These are phyloP conservation scores for Actinomucor elegans DNA, from an alignment of 371 early-diverging fungal genomes.

Conservation along the genomic window DNA sequence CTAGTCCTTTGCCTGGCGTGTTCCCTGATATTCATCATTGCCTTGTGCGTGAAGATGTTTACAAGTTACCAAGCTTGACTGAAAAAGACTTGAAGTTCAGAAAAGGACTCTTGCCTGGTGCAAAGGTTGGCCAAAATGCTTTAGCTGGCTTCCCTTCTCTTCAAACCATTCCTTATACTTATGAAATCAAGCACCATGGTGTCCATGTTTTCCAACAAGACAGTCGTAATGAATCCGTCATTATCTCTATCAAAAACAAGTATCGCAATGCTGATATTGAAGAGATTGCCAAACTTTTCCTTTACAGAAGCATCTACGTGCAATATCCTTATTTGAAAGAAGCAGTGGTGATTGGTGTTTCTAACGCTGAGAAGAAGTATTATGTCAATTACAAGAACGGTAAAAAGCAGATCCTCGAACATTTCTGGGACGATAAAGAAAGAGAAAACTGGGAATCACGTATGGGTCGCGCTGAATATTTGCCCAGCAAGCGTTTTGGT, in stretches of 20 bases:
- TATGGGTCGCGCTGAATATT: slow-evolving; percentile 58
- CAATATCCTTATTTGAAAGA: slow-evolving; percentile 90
- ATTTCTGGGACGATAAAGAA: slow-evolving; percentile 51
- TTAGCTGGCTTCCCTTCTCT: slow-evolving; percentile 94
- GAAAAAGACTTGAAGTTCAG: slow-evolving; percentile 41
- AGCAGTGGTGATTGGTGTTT: slow-evolving; percentile 73
- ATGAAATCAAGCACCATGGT: slow-evolving; percentile 68
- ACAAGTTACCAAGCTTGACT: slow-evolving; percentile 48
- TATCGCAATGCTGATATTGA: slow-evolving; percentile 50
- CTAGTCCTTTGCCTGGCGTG: slow-evolving; percentile 68
- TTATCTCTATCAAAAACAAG: slow-evolving; percentile 62
- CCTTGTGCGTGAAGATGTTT: slow-evolving; percentile 46
- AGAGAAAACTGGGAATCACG: slow-evolving; percentile 53
- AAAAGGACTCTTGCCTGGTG: slow-evolving; percentile 70
- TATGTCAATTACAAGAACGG: slow-evolving; percentile 48
- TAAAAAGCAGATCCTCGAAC: slow-evolving; percentile 42
- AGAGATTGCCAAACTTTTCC: slow-evolving; percentile 48
- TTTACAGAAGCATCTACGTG: slow-evolving; percentile 65
- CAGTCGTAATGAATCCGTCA: slow-evolving; percentile 81
- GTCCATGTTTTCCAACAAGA: slow-evolving; percentile 87
- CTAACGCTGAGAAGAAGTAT: slow-evolving; percentile 69
- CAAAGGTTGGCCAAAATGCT: slow-evolving; percentile 62
- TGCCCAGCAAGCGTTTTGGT: slow-evolving; percentile 62
- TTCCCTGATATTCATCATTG: slow-evolving; percentile 72
- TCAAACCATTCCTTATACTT: slow-evolving; percentile 71